A percentile compares a stretch with the other conserved stretches of the same genome.
Evolutionary conservation across 331 rosid species (phyloP).

Genomic region (Saraca asoca): DNA sequence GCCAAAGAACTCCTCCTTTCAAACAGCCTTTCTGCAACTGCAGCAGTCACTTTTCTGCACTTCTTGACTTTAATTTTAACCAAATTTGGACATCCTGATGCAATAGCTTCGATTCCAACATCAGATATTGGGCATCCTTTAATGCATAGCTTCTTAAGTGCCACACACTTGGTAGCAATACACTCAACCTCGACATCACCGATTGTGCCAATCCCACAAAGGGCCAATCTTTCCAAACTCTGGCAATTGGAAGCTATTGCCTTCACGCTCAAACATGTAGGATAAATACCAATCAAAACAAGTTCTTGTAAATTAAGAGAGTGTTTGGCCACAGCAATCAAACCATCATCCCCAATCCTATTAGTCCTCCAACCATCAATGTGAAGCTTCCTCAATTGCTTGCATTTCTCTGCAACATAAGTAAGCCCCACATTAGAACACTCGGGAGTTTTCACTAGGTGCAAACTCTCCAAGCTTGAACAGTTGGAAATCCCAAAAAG

Average conservation of each 20-base stretch:
- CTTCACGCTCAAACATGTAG: conserved; percentile 51
- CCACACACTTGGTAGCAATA: conserved; percentile 66
- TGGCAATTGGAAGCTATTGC: conserved; percentile 67
- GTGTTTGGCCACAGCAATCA: conserved; percentile 62
- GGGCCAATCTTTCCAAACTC: conserved; percentile 71
- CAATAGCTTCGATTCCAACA: conserved; percentile 66
- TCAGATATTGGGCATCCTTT: conserved; percentile 80
- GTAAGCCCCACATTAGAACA: conserved; percentile 67
- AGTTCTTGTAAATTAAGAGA: conserved; percentile 70
- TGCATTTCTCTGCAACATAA: conserved; percentile 66
- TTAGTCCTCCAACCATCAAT: conserved; percentile 87
- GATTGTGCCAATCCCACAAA: conserved; percentile 71
- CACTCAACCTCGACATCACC: conserved; percentile 77
- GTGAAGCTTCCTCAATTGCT: conserved; percentile 72
- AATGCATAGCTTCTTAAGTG: conserved; percentile 76
- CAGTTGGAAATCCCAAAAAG: conserved; percentile 63
- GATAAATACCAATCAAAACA: conserved; percentile 73
- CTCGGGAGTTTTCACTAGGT: conserved; percentile 63
- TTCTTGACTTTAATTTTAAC: conserved; percentile 80
- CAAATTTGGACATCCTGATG: conserved; percentile 79
- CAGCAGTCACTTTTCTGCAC: conserved; percentile 67
- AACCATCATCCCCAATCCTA: conserved; percentile 74
- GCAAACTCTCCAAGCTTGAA: conserved; percentile 58
- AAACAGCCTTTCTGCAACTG: conserved; percentile 58
- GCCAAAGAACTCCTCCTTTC: conserved; percentile 60